These are phyloP conservation scores for Mortierella hygrophila DNA, from an alignment of 192 early-diverging fungal species.

Conservation along the genomic window DNA sequence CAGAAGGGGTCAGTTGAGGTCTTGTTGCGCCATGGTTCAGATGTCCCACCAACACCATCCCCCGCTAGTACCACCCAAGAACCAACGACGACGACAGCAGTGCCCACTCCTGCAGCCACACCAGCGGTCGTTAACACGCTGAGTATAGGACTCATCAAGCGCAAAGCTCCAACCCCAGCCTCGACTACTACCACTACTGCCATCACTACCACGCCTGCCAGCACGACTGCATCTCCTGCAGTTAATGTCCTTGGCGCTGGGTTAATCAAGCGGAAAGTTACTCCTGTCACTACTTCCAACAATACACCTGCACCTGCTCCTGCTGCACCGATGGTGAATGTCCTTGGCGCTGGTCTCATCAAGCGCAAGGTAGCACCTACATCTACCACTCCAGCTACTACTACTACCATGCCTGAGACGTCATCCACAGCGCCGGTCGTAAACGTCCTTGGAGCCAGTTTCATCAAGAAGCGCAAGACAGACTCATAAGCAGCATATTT, in stretches of 20 bases:
- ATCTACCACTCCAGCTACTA: background rate
- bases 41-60: background rate
- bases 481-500: conserved; percentile 14
- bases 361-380: conserved; percentile 11
- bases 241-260: conserved; percentile 19
- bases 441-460: conserved; percentile 18
- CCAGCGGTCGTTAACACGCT: conserved; percentile 14
- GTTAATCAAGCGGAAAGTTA: conserved; percentile 19
- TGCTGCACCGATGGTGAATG: conserved; percentile 9
- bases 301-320: background rate
- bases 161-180: background rate
- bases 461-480: conserved; percentile 29
- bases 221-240: background rate
- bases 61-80: background rate
- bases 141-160: conserved; percentile 28
- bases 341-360: conserved; percentile 18
- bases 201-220: background rate
- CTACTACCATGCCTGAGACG: background rate
- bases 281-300: background rate
- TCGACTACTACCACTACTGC: background rate
- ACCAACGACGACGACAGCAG: background rate
- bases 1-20: background rate
- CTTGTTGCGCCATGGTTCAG: background rate
- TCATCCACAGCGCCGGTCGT: conserved; percentile 11
- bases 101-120: background rate